phyloP scores from a whole-genome alignment of 768 basidiomycete species.

The Macrolepiota dolichaula region DNA sequence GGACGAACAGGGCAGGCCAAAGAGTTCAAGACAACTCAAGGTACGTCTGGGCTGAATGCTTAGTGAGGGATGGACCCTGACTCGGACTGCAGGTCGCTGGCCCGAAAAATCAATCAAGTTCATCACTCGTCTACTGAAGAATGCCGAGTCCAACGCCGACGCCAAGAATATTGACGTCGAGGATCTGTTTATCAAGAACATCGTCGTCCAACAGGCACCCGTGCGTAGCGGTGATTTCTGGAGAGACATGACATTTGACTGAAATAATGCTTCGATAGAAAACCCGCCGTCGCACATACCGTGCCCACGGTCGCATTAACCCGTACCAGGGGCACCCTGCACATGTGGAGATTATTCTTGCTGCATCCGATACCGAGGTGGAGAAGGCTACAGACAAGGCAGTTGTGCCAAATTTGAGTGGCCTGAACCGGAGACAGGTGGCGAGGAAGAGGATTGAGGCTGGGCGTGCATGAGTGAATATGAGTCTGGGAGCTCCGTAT shows the following conservation, averaged over 20 bases:
- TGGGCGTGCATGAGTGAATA: conserved; percentile 47
- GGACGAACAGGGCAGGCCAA: conserved; percentile 94
- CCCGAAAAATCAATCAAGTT: conserved; percentile 98
- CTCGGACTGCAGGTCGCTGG: conserved; percentile 82
- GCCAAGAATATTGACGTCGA: conserved; percentile 94
- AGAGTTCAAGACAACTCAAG: conserved; percentile 95
- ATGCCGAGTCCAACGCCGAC: conserved; percentile 98
- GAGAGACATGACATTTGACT: background rate
- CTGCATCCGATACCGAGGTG: conserved; percentile 75
- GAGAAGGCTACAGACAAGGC: conserved; percentile 89
- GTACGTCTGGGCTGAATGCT: conserved; percentile 41
- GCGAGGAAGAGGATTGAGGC: conserved; percentile 89
- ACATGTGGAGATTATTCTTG: conserved; percentile 93
- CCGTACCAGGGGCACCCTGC: conserved; percentile 98
- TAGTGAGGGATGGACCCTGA: conserved; percentile 1
- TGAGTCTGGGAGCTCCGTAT: background rate
- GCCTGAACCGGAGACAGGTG: conserved; percentile 82
- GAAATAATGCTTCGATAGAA: conserved; percentile 49
- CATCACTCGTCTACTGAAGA: conserved; percentile 92
- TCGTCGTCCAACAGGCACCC: conserved; percentile 97
- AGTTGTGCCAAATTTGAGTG: conserved; percentile 46
- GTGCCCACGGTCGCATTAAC: conserved; percentile 96
- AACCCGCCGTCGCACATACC: conserved; percentile 99
- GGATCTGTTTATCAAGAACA: conserved; percentile 92
- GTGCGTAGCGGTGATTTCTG: conserved; percentile 45